phyloP scores from a whole-genome alignment of 192 early-diverging fungal genomes.

The Coemansia sp. region DNA sequence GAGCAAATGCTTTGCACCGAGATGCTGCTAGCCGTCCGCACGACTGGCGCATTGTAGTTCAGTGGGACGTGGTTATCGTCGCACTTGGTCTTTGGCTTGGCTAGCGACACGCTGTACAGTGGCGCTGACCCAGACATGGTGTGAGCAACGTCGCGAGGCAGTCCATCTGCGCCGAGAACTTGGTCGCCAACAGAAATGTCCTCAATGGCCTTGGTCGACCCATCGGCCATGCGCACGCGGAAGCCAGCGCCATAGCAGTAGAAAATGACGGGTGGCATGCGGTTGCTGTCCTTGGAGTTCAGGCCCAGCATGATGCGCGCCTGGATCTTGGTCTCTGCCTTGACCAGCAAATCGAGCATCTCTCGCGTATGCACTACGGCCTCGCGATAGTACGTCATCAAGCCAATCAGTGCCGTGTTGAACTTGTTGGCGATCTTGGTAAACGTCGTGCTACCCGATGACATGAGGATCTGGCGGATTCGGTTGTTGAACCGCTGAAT shows the following conservation, averaged over 20 bases:
- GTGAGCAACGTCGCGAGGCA: constrained; percentile 37
- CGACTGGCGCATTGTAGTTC: constrained; percentile 30
- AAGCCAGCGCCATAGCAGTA: constrained; percentile 61
- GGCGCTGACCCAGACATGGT: constrained; percentile 41
- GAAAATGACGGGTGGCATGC: constrained; percentile 95
- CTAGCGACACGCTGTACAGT: constrained; percentile 39
- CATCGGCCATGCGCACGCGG: constrained; percentile 57
- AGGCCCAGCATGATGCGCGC: constrained; percentile 99
- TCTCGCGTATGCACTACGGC: constrained; percentile 98
- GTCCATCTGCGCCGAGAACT: constrained; percentile 46
- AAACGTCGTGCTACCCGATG: constrained; percentile 95
- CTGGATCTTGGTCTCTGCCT: constrained; percentile 99
- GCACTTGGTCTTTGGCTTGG: constrained; percentile 5
- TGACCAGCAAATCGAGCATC: constrained; percentile 94
- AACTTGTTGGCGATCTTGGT: constrained; percentile 99
- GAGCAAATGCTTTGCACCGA: constrained; percentile 56
- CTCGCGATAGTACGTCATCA: constrained; percentile 99
- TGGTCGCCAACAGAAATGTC: constrained; percentile 35
- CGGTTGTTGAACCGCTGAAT: constrained; percentile 94
- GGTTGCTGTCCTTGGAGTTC: constrained; percentile 97
- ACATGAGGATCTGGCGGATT: constrained; percentile 97
- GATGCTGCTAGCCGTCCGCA: constrained; percentile 51
- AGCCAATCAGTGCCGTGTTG: constrained; percentile 86
- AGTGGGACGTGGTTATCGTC: constrained; percentile 24
- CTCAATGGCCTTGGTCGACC: constrained; percentile 40